Percentiles rank a stretch among this genome's conserved stretches.
phyloP scores from a whole-genome alignment of 2,329 filamentous ascomycete species.

The Triangularia setosa region DNA sequence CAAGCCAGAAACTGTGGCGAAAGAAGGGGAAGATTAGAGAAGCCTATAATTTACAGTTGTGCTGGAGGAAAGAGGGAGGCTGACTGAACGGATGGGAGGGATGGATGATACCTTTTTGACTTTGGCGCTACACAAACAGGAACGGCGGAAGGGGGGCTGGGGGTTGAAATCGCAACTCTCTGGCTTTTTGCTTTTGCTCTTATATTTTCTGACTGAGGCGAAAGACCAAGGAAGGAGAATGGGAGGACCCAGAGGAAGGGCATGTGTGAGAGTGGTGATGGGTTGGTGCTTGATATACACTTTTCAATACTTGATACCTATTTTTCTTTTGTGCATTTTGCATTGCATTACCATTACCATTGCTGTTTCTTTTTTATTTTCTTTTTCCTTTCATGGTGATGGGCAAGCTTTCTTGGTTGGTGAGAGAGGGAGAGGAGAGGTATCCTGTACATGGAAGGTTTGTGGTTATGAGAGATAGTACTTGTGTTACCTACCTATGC shows the following conservation, averaged over 20 bases:
- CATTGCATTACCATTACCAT: neutral
- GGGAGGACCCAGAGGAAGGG: neutral
- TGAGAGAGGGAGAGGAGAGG: neutral
- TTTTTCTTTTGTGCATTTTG: conserved; percentile 1
- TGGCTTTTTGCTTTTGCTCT: neutral
- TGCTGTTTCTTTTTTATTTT: conserved; percentile 3
- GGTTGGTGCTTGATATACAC: neutral
- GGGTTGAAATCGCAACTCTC: neutral
- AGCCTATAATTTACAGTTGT: neutral
- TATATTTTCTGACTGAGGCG: neutral
- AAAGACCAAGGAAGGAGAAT: neutral
- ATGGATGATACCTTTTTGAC: neutral
- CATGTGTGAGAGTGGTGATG: neutral
- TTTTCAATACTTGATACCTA: conserved; percentile 8
- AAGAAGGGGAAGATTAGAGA: conserved; percentile 24
- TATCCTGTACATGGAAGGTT: neutral
- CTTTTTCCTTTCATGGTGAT: neutral
- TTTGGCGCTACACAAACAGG: neutral
- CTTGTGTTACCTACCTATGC: neutral
- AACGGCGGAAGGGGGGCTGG: neutral
- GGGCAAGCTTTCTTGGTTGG: neutral
- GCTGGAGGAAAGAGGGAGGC: neutral
- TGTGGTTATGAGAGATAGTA: neutral
- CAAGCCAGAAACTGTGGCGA: conserved; percentile 15
- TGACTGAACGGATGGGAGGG: neutral